Base-by-base conservation (phyloP, 106 monocot genomes). In the Posidonia australis region DNA sequence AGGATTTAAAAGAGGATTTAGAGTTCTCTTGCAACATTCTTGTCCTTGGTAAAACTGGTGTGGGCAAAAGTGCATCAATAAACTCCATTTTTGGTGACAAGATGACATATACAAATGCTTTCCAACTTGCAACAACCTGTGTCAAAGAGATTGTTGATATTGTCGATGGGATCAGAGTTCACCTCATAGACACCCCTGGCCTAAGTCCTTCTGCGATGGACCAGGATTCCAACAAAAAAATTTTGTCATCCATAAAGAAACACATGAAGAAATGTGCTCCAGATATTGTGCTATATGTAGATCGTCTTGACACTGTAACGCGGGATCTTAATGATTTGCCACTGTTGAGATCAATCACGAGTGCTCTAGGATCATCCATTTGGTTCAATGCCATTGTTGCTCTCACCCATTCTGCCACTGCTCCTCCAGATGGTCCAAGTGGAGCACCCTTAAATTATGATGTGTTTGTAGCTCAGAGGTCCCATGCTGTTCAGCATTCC, bases 271-370 rank as follows among this genome's bases (percentile, higher is more conserved):
- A 48, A 49, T 85, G 74, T 44, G 77, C 82, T 11, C 96, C 96
- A 7, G 96, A 96, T 75, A 86, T 90, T 71, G 90, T 96, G 51
- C 80, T 96, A 10, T 96, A 96, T 80, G 84, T 90, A 14, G 96
- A 96, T 44, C 73, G 96, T 13, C 77, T 96, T 44, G 87, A 96
- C 66, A 85, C 72, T n/a, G 82, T 78, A 56, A 84, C 83, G 27
- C 72, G 78, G 21, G 90, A 90, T 77, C 66, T 80, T 26, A 83
- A 90, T 69, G 96, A 96, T 70, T 56, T 87, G 70, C 90, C 90
- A 64, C 57, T 96, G 30, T 61, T 96, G 28, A 80, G 59, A 43
- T 75, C 82, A 0, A 87, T 96, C 46, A 76, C 84, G 10, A 57
- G 51, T 65, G 66, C 63, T n/a, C 71, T 90, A 30, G 96, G 90